Conservation (phyloP, 768 basidiomycete genomes). For the Auricularia sp. region DNA sequence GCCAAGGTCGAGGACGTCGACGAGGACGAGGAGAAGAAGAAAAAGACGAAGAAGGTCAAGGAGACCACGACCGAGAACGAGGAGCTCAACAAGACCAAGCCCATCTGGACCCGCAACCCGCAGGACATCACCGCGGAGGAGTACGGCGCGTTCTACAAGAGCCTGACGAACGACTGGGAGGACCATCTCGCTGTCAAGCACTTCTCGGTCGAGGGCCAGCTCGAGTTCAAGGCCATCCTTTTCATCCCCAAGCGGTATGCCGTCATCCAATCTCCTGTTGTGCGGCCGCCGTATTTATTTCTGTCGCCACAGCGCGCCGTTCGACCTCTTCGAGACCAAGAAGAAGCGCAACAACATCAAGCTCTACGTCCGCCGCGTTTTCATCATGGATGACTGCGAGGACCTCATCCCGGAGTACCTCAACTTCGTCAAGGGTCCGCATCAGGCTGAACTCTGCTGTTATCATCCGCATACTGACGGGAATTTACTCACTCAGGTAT, state of each 20-base stretch:
- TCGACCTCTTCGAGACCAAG: constrained; percentile 99
- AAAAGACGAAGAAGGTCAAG: constrained; percentile 93
- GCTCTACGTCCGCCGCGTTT: constrained; percentile 99
- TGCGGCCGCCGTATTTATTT: constrained; percentile 7
- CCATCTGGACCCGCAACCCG: constrained; percentile 99
- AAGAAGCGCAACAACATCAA: constrained; percentile 99
- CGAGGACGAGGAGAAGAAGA: constrained; percentile 74
- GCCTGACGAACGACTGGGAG: constrained; percentile 99
- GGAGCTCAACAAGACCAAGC: constrained; percentile 99
- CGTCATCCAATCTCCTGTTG: constrained; percentile 13
- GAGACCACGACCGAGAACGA: constrained; percentile 80
- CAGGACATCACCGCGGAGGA: constrained; percentile 87
- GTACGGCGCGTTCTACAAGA: constrained; percentile 97
- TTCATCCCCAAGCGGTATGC: constrained; percentile 86
- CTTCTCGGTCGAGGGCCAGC: constrained; percentile 99
- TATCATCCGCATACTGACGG: too few relatives aligned
- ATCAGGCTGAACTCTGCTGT: too few relatives aligned
- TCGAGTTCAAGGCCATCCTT: constrained; percentile 99
- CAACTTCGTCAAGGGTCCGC: constrained; percentile 84
- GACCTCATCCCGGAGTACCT: constrained; percentile 99
- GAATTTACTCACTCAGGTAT: constrained; percentile 31
- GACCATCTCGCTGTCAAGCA: constrained; percentile 99
- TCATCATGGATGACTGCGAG: constrained; percentile 99
- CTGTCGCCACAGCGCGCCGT: constrained; percentile 64
- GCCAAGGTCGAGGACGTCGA: constrained; percentile 72